These are phyloP conservation scores for Ilyonectria mors-panacis DNA, from an alignment of 2,329 filamentous ascomycete species.

Conservation along the genomic window DNA sequence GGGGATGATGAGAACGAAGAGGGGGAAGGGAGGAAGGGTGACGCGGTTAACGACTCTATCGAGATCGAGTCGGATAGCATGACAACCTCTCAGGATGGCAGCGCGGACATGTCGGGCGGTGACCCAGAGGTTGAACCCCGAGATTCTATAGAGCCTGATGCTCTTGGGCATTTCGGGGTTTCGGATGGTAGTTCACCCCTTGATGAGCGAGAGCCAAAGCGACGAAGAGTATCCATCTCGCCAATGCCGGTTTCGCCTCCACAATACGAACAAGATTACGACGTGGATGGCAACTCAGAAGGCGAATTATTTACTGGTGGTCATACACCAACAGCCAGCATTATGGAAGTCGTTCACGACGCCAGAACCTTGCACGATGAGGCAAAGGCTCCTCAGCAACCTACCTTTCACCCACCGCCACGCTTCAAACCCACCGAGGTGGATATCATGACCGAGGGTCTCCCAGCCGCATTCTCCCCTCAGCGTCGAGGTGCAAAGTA, in stretches of 20 bases:
- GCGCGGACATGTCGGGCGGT: constrained; percentile 15
- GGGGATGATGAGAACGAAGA: constrained; percentile 18
- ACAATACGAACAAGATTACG: constrained; percentile 8
- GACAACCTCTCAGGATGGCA: constrained; percentile 34
- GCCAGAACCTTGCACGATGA: constrained; percentile 35
- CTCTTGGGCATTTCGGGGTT: constrained; percentile 13
- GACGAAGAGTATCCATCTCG: constrained; percentile 49
- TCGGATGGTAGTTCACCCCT: constrained; percentile 25
- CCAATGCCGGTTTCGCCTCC: constrained; percentile 38
- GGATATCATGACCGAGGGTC: constrained; percentile 39
- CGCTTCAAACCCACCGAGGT: constrained; percentile 56
- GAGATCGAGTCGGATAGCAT: constrained; percentile 48
- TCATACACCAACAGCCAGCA: constrained; percentile 27
- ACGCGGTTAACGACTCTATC: constrained; percentile 45
- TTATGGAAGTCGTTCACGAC: constrained; percentile 32
- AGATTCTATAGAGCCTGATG: constrained; percentile 26
- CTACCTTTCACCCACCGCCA: constrained; percentile 56
- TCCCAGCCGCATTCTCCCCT: constrained; percentile 54
- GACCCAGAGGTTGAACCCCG: constrained; percentile 12
- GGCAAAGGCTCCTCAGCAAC: constrained; percentile 49
- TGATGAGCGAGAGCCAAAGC: constrained; percentile 45
- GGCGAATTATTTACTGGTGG: constrained; percentile 17
- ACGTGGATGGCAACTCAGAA: constrained; percentile 3
- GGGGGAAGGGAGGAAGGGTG: constrained; percentile 25
- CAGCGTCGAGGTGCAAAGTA: constrained; percentile 55